Percentiles rank a stretch among this genome's conserved stretches.
phyloP scores from a whole-genome alignment of 306 rosid genomes.

The Ceratonia siliqua region DNA sequence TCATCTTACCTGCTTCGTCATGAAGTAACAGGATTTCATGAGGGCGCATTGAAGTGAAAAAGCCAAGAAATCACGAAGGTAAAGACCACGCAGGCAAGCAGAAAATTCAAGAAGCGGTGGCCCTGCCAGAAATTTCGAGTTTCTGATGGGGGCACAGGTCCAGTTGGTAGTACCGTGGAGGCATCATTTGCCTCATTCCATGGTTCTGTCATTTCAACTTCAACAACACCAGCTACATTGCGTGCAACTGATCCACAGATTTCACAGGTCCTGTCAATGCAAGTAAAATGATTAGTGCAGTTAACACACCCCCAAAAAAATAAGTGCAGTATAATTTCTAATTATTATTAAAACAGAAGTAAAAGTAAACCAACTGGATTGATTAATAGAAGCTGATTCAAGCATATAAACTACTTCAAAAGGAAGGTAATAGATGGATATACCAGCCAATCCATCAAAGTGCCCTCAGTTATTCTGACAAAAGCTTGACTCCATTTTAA shows the following conservation, averaged over 20 bases:
- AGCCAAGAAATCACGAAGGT: constrained; percentile 95
- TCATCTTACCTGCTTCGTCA: constrained; percentile 35
- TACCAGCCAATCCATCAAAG: background rate
- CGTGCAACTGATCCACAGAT: constrained; percentile 81
- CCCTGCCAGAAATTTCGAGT: constrained; percentile 83
- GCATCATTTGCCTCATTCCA: constrained; percentile 63
- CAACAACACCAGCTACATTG: constrained; percentile 65
- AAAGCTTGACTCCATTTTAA: background rate
- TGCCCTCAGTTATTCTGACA: background rate
- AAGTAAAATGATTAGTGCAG: constrained; percentile 22
- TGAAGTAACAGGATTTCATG: constrained; percentile 46
- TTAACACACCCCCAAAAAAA: background rate
- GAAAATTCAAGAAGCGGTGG: constrained; percentile 77
- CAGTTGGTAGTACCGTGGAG: constrained; percentile 39
- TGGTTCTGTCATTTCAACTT: constrained; percentile 64
- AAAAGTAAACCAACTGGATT: constrained; percentile 1
- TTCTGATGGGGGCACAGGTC: constrained; percentile 45
- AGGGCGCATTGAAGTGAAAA: constrained; percentile 89
- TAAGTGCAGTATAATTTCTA: background rate
- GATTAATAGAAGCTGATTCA: constrained; percentile 1
- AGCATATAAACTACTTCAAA: background rate
- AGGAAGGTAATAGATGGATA: background rate
- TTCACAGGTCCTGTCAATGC: constrained; percentile 74
- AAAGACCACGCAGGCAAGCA: constrained; percentile 88
- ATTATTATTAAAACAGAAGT: background rate